phyloP scores from a whole-genome alignment of 176 grass and related monocot genomes.

The Bonia amplexicaulis region DNA sequence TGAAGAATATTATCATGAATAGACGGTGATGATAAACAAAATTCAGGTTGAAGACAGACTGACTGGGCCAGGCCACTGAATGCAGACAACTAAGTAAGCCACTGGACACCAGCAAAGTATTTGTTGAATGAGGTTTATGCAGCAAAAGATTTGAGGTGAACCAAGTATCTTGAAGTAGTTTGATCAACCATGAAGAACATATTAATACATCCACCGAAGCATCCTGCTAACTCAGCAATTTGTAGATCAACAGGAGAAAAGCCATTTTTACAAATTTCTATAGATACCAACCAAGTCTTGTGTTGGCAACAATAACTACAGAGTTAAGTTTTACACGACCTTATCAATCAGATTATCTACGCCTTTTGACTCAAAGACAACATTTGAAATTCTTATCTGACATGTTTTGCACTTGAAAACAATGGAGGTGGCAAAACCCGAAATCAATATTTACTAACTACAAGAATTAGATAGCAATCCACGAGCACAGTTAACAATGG shows the following conservation, averaged over 20 bases:
- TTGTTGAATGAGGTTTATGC: neutral
- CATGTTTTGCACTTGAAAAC: neutral
- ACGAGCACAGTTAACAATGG: neutral
- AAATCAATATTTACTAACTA: neutral
- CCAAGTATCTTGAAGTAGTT: neutral
- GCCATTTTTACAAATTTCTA: neutral
- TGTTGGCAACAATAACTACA: neutral
- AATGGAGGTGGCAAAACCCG: neutral
- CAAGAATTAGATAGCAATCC: neutral
- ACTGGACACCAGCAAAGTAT: neutral
- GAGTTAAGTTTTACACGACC: neutral
- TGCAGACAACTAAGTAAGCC: neutral
- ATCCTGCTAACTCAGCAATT: neutral
- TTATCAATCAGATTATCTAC: neutral
- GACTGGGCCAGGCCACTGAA: neutral
- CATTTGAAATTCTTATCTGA: neutral
- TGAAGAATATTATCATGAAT: neutral
- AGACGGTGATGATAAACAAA: neutral
- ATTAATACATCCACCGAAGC: neutral
- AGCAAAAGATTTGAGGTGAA: neutral
- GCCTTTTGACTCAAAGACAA: neutral
- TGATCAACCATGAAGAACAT: neutral
- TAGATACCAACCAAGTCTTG: neutral
- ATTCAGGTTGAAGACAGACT: neutral
- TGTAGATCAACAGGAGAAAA: neutral